Conservation (phyloP, 1,284 basidiomycete species). For the Cronartium quercuum region DNA sequence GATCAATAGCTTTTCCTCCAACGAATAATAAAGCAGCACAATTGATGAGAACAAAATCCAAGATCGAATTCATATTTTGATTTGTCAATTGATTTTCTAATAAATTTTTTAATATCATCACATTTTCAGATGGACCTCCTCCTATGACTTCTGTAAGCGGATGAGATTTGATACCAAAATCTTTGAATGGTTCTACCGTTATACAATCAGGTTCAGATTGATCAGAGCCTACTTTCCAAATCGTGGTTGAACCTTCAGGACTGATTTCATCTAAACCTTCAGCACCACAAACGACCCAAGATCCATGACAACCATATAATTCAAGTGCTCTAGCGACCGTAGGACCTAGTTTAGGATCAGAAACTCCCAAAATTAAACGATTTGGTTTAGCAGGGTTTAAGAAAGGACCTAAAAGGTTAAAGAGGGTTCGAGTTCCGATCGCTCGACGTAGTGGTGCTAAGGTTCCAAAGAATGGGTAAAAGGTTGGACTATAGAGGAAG, state of each 20-base stretch:
- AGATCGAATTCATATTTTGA: slow-evolving; percentile 53
- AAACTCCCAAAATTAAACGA: slow-evolving; percentile 85
- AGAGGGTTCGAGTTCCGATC: slow-evolving; percentile 92
- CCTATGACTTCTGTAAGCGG: slow-evolving; percentile 10
- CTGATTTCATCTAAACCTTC: slow-evolving; percentile 93
- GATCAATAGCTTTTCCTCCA: slow-evolving; percentile 64
- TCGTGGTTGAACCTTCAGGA: slow-evolving; percentile 80
- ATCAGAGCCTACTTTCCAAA: slow-evolving; percentile 51
- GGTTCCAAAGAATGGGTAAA: slow-evolving; percentile 77
- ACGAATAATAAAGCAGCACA: slow-evolving; percentile 74
- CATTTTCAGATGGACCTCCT: slow-evolving; percentile 62
- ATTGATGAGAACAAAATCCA: slow-evolving; percentile 79
- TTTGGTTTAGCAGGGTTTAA: slow-evolving; percentile 83
- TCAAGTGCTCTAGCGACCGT: slow-evolving; percentile 72
- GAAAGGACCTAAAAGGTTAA: slow-evolving; percentile 90
- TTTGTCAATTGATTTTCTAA: slow-evolving; percentile 51
- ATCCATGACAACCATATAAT: slow-evolving; percentile 62
- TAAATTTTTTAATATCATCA: slow-evolving; percentile 59
- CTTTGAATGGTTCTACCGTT: neutral
- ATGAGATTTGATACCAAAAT: slow-evolving; percentile 18
- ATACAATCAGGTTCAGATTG: neutral
- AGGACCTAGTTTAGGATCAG: slow-evolving; percentile 71
- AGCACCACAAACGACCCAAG: slow-evolving; percentile 85
- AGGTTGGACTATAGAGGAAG: slow-evolving; percentile 89
- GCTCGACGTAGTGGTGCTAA: slow-evolving; percentile 77